Evolutionary conservation across 108 stramenopile genomes (phyloP), one percentile per base, ranked within the genome.

Genomic region (Fragilariopsis cylindrus): DNA sequence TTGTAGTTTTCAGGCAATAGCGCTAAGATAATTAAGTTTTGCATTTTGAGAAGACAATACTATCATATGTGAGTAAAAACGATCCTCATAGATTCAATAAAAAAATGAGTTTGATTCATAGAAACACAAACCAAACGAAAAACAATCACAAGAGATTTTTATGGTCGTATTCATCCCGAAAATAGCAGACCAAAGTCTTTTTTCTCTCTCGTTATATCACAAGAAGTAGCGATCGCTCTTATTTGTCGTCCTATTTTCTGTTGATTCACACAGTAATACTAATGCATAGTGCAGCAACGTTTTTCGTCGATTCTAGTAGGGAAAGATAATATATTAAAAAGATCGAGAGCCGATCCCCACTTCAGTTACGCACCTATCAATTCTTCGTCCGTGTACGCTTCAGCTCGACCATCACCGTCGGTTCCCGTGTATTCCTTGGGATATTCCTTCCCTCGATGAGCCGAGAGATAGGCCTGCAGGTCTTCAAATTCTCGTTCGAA

Each of bases 401-500:
- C 67, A 4, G 71, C 54, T 4, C 56, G 67, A 39, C 16, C 50
- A 16, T 57, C 46, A 4, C 66, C 43, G 13, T 3, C 5, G 5
- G 72, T 21, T 45, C 53, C 71, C 5, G 57, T 15, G 46, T 85
- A 71, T 69, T 90, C 90, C 54, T 72, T 71, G 4, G 94, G 94
- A 76, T 91, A 93, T 5, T 77, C 82, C 76, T 84, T 92, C 53
- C 89, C 88, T 71, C 72, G 88, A 45, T 90, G 82, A 46, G 68
- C 69, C 73, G 79, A 60, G 42, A 90, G 75, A 65, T 90, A 83
- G 5, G 74, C 57, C 49, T 73, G 54, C 53, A 95, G 74, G 52
- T 89, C 86, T 2, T 70, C 60, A 79, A 73, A 93, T 4, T 92
- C 92, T 54, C 70, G 62, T 70, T 95, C 92, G 87, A 89, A 95